These are phyloP conservation scores for Penicillium carneum DNA, from an alignment of 2,329 filamentous ascomycete genomes.

Conservation along the genomic window DNA sequence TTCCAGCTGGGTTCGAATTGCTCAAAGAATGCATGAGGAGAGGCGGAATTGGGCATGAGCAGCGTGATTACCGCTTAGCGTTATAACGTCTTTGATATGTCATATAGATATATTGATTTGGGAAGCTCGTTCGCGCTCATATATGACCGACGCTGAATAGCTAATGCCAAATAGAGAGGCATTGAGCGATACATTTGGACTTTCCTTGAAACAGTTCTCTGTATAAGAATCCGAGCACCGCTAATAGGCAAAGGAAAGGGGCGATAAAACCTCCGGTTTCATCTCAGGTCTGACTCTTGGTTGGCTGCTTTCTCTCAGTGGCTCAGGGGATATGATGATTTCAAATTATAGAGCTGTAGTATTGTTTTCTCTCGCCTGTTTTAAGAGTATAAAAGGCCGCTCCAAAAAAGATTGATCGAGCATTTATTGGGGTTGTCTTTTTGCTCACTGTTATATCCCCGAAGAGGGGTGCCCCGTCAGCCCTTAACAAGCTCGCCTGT, in stretches of 20 bases:
- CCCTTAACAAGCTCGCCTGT: background rate
- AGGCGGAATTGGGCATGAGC: background rate
- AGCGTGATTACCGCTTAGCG: background rate
- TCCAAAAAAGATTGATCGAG: background rate
- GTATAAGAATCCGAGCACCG: background rate
- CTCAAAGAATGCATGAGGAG: conserved; percentile 31
- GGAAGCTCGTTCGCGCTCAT: background rate
- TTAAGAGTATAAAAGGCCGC: background rate
- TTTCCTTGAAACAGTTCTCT: background rate
- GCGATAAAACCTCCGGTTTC: background rate
- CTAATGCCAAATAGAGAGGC: background rate
- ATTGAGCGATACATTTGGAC: background rate
- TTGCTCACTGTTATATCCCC: background rate
- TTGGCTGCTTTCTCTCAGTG: background rate
- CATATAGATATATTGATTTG: background rate
- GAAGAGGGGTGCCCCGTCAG: background rate
- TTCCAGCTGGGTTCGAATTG: conserved; percentile 38
- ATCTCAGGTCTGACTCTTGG: background rate
- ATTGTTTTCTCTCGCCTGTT: background rate
- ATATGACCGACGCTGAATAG: background rate
- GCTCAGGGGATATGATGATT: background rate
- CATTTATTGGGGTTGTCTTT: background rate
- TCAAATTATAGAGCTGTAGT: background rate
- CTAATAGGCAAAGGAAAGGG: background rate
- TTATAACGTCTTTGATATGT: background rate